phyloP scores from a whole-genome alignment of 805 yeast species.

The Debaryomyces castellii region DNA sequence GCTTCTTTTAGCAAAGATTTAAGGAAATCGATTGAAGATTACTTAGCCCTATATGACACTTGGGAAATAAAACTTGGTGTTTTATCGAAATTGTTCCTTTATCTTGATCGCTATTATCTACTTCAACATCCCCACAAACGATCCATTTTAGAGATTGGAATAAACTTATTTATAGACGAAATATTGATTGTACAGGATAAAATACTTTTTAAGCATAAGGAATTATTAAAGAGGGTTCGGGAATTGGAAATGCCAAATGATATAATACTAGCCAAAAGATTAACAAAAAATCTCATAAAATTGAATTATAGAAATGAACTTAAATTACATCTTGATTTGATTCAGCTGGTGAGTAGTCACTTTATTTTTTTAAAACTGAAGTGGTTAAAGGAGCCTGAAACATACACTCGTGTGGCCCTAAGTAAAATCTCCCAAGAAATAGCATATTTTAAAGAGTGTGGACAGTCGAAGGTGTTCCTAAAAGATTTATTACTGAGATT shows the following conservation, averaged over 20 bases:
- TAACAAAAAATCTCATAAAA: constrained; percentile 18
- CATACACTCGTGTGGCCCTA: constrained; percentile 14
- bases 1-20: constrained; percentile 3
- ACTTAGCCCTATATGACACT: constrained; percentile 13
- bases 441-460: constrained; percentile 19
- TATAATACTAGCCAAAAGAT: constrained; percentile 6
- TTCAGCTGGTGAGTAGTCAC: constrained; percentile 11
- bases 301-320: constrained; percentile 17
- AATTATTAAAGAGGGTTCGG: constrained; percentile 9
- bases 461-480: constrained; percentile 15
- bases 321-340: constrained; percentile 11
- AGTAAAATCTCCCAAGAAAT: constrained; percentile 15
- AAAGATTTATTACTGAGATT: constrained; percentile 18
- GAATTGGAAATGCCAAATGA: constrained; percentile 4
- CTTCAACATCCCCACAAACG: constrained; percentile 28
- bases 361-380: constrained; percentile 13
- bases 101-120: constrained; percentile 35
- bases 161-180: constrained; percentile 16
- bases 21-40: constrained; percentile 7
- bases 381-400: constrained; percentile 16
- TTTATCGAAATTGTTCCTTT: constrained; percentile 31
- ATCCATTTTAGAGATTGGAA: constrained; percentile 25
- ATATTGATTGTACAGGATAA: constrained; percentile 7
- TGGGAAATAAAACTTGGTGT: constrained; percentile 26
- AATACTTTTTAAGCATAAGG: constrained; percentile 10